Percentiles rank a stretch among this genome's conserved stretches.
These are phyloP conservation scores for Closterium sp. DNA, from an alignment of 139 green algal species.

Conservation along the genomic window DNA sequence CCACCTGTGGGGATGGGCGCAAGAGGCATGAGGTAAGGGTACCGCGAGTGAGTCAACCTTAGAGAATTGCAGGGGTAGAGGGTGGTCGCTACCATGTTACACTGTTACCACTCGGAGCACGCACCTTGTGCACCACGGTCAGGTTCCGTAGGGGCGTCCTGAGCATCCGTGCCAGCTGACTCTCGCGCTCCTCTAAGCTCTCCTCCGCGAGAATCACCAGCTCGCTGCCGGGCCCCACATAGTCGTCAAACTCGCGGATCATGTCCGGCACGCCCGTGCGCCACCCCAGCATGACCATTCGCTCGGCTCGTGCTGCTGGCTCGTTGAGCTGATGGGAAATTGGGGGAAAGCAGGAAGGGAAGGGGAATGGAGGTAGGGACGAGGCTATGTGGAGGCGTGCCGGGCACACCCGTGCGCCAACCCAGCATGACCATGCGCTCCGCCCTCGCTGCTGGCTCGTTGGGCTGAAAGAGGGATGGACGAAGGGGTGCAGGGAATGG, in stretches of 20 bases:
- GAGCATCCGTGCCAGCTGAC: neutral
- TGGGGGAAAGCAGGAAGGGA: neutral
- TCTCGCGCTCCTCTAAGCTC: slow-evolving; percentile 12
- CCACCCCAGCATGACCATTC: slow-evolving; percentile 38
- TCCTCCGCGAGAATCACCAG: slow-evolving; percentile 39
- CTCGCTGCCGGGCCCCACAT: slow-evolving; percentile 46
- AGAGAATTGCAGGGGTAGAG: no score
- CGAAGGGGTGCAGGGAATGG: neutral
- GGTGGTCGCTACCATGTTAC: no score
- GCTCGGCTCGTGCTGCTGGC: neutral
- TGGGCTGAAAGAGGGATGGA: neutral
- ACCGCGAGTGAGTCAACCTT: no score
- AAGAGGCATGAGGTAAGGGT: no score
- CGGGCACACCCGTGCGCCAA: slow-evolving; percentile 28
- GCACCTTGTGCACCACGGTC: slow-evolving; percentile 28
- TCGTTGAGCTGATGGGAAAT: neutral
- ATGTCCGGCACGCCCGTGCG: slow-evolving; percentile 41
- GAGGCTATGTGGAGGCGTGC: no score
- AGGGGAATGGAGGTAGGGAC: neutral
- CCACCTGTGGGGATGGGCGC: no score
- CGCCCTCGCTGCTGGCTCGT: neutral
- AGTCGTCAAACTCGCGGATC: slow-evolving; percentile 38
- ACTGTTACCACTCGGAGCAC: no score
- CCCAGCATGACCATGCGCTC: slow-evolving; percentile 38
- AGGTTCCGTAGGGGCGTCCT: slow-evolving; percentile 15